phyloP scores from a whole-genome alignment of 305 asterid species.

The Solanum chacoense region DNA sequence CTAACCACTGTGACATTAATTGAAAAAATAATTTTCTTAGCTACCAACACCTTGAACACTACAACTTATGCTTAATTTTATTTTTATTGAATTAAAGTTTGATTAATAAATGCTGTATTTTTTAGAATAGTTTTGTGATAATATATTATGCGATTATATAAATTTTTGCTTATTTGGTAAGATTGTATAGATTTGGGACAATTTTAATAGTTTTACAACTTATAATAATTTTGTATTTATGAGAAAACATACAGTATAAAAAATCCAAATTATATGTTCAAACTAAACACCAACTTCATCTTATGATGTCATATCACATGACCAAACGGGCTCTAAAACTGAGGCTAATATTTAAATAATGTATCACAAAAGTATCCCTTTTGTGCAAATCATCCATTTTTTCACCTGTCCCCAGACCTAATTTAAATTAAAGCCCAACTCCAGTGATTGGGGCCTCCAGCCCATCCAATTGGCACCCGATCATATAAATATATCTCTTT shows the following conservation, averaged over 20 bases:
- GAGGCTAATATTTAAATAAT: neutral
- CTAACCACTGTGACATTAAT: neutral
- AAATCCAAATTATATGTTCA: too few relatives aligned
- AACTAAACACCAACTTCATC: neutral
- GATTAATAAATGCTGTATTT: neutral
- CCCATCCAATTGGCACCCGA: neutral
- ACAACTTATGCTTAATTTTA: neutral
- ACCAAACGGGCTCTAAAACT: neutral
- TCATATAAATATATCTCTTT: neutral
- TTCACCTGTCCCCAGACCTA: neutral
- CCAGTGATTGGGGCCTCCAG: neutral
- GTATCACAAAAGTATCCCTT: neutral
- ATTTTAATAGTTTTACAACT: too few relatives aligned
- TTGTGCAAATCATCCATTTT: neutral
- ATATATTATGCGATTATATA: neutral
- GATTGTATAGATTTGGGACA: neutral
- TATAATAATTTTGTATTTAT: too few relatives aligned
- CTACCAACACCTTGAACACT: neutral
- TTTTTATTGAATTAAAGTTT: too few relatives aligned
- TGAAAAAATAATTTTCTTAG: neutral
- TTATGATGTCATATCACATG: neutral
- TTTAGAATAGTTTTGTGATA: neutral
- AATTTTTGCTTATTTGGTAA: neutral
- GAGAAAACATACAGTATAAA: too few relatives aligned
- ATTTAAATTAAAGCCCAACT: neutral